Evolutionary conservation across 75 land plant species (phyloP), one percentile per base, ranked within the genome.

Genomic region (Chamaecyparis obtusa): DNA sequence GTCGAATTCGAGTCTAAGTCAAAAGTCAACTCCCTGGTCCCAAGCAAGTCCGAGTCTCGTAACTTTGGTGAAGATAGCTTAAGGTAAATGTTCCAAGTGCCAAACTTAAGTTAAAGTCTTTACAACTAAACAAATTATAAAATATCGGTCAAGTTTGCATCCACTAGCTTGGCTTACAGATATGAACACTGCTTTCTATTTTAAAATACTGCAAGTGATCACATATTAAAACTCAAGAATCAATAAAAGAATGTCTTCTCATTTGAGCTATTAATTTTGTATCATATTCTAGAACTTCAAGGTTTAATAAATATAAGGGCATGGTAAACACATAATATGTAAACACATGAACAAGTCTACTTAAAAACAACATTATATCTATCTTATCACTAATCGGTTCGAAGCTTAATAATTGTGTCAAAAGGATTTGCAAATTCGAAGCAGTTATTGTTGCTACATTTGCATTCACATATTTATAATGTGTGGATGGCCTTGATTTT

Each of bases 401-500:
- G 6, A 32, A 33, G 76, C 33, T 74, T 24, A 33, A 74, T 33
- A 14, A 14, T 2, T 74, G 16, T 33, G 32, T 33, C 36, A 64
- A 71, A 9, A 74, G 76, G 76, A 10, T 33, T 33, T 33, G 33
- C 3, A 74, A 51, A 74, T 33, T 32, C 2, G 36, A 32, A 74
- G 36, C 5, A 24, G 46, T n/a, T 78, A 37, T 10, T 35, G 79
- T 24, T 39, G 15, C 14, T 81, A 11, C 43, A 81, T 43, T 81
- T 46, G 46, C 87, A 89, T 84, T 24, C 80, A 19, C 54, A 67
- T 79, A 88, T 48, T 92, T 86, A 97, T 80, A 97, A 87, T 13
- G 91, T 90, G 87, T 98, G 99, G 60, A 98, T 88, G 74, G 92
- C 88, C 85, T 94, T 94, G 35, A 90, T 92, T 80, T 89, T 91